phyloP scores from a whole-genome alignment of 768 basidiomycete genomes.

The Macrolepiota dolichaula region DNA sequence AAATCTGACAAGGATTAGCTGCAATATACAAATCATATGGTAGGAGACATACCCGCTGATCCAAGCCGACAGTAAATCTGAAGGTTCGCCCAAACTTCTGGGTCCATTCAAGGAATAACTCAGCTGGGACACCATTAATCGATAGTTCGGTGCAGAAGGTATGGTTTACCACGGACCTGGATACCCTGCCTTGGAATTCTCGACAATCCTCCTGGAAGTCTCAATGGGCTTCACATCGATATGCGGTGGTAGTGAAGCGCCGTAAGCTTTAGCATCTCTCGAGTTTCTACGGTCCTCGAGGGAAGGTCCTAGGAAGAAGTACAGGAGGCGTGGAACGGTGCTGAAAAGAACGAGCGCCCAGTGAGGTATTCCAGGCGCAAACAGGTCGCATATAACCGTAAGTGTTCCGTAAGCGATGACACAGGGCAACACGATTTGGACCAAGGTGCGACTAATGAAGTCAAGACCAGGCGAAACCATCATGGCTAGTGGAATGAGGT shows the following conservation, averaged over 20 bases:
- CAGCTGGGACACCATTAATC: neutral
- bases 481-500: neutral
- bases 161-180: slow-evolving; percentile 22
- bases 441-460: neutral
- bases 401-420: neutral
- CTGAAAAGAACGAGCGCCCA: neutral
- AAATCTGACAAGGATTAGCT: slow-evolving; percentile 23
- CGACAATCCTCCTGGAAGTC: slow-evolving; percentile 16
- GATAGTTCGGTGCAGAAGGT: neutral
- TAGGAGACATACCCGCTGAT: slow-evolving; percentile 22
- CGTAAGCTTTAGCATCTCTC: slow-evolving; percentile 25
- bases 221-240: slow-evolving; percentile 25
- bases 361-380: neutral
- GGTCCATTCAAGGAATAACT: slow-evolving; percentile 1
- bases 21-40: neutral
- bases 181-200: slow-evolving; percentile 29
- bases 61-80: slow-evolving; percentile 22
- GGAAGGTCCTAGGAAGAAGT: neutral
- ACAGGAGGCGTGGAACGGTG: neutral
- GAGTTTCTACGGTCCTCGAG: neutral
- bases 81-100: slow-evolving; percentile 20
- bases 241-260: slow-evolving; percentile 30
- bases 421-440: neutral
- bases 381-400: neutral
- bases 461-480: slow-evolving; percentile 1